Conservation (phyloP, 495 filamentous ascomycete species). For the Echria macrotheca region DNA sequence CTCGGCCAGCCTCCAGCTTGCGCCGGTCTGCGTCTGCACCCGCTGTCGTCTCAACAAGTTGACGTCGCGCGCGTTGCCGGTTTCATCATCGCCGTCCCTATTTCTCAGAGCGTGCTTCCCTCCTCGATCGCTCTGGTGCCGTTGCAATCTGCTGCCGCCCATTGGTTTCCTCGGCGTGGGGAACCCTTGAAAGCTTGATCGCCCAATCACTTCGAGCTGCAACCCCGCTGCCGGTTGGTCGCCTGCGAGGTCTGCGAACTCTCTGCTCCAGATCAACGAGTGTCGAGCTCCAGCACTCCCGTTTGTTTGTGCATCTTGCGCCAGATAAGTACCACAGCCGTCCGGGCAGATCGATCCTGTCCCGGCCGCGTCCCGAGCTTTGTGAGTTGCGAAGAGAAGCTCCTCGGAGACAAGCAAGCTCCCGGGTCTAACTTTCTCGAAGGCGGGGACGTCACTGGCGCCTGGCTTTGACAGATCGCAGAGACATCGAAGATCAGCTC, state of each 20-base stretch:
- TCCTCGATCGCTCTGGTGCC: constrained; percentile 1
- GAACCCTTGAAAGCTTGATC: constrained; percentile 26
- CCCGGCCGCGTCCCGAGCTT: not conserved
- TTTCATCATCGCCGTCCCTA: constrained; percentile 15
- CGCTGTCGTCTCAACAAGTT: constrained; percentile 4
- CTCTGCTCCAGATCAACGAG: constrained; percentile 7
- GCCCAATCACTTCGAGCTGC: constrained; percentile 23
- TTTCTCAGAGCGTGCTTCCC: constrained; percentile 1
- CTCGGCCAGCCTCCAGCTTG: too few species aligned
- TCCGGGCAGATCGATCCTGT: constrained; percentile 1
- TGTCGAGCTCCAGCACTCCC: not conserved
- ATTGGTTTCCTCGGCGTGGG: constrained; percentile 29
- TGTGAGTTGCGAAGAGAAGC: constrained; percentile 3
- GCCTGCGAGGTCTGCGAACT: constrained; percentile 6
- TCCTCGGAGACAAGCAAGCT: not conserved
- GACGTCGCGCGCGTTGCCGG: constrained; percentile 3
- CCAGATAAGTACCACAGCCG: constrained; percentile 16
- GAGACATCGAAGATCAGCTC: too few species aligned
- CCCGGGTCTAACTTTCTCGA: not conserved
- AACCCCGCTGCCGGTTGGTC: constrained; percentile 31
- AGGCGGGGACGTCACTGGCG: too few species aligned
- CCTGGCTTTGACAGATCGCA: too few species aligned
- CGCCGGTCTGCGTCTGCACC: not conserved
- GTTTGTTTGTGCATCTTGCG: constrained; percentile 1
- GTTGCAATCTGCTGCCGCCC: constrained; percentile 19